Conservation (phyloP, 345 rosid species). For the Salix suchowensis region DNA sequence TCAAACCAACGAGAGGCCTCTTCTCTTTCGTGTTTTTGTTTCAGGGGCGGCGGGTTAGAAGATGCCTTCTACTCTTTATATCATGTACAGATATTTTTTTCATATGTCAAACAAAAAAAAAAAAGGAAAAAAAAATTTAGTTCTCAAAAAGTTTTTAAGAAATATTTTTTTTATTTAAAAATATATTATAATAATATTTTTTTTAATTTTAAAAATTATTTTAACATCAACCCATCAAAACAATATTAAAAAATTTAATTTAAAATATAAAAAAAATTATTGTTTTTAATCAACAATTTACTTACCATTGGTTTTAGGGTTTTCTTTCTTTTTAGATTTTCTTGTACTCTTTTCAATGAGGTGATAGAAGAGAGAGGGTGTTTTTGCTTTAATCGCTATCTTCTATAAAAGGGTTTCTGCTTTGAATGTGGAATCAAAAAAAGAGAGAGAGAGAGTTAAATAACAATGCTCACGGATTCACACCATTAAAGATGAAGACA, state of each 20-base stretch:
- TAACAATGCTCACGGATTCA: not conserved
- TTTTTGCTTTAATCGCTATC: not conserved
- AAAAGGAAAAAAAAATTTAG: not conserved
- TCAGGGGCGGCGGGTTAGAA: slow-evolving; percentile 11
- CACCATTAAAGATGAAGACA: not conserved
- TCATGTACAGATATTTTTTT: not conserved
- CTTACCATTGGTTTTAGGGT: not conserved
- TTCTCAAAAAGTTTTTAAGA: not conserved
- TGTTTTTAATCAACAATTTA: no score
- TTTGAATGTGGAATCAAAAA: not conserved
- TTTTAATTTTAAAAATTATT: no score
- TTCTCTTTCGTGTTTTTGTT: not conserved
- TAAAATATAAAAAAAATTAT: no score
- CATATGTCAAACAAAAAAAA: not conserved
- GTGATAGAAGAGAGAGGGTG: not conserved
- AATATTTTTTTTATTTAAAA: no score
- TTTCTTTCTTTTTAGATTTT: not conserved
- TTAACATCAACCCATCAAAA: no score
- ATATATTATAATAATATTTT: no score
- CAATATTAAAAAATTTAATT: no score
- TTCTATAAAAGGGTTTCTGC: not conserved
- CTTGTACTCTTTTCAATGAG: not conserved
- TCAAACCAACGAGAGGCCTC: not conserved
- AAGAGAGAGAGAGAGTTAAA: not conserved
- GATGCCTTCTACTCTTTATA: not conserved